These are phyloP conservation scores for Streptanthus diversifolius DNA, from an alignment of 345 rosid species.

Conservation along the genomic window DNA sequence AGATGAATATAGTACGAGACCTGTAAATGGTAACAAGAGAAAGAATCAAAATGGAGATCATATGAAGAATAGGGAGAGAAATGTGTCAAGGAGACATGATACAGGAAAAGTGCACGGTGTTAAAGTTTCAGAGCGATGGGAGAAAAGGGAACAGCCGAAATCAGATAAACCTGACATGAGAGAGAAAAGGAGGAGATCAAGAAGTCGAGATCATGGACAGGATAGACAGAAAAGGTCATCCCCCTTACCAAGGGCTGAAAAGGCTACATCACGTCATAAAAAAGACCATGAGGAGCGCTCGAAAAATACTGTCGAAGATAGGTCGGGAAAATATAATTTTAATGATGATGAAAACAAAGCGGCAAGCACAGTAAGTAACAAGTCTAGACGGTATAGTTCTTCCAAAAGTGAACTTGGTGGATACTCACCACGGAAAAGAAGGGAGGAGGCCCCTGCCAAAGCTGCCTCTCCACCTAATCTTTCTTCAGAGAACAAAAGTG, in stretches of 20 bases:
- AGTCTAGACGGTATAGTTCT: constrained; percentile 48
- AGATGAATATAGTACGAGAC: constrained; percentile 39
- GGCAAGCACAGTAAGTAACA: constrained; percentile 46
- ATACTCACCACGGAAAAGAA: constrained; percentile 91
- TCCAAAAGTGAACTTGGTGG: constrained; percentile 83
- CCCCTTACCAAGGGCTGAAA: constrained; percentile 49
- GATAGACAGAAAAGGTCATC: constrained; percentile 58
- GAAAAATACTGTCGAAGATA: constrained; percentile 42
- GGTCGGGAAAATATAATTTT: constrained; percentile 48
- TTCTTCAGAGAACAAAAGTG: constrained; percentile 68
- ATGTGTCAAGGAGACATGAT: constrained; percentile 46
- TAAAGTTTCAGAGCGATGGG: constrained; percentile 49
- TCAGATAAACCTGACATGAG: constrained; percentile 45
- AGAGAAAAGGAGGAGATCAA: constrained; percentile 63
- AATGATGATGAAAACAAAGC: constrained; percentile 40
- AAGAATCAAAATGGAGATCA: constrained; percentile 47
- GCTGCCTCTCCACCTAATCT: constrained; percentile 64
- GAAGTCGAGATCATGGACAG: constrained; percentile 57
- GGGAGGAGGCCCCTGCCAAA: constrained; percentile 54
- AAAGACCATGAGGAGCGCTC: constrained; percentile 44
- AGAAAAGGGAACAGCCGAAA: constrained; percentile 49
- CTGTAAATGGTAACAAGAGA: constrained; percentile 49
- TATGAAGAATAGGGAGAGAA: constrained; percentile 39
- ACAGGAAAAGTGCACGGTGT: constrained; percentile 38
- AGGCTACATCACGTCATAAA: constrained; percentile 40